phyloP scores from a whole-genome alignment of 495 filamentous ascomycete genomes.

The Cenococcum geophilum region DNA sequence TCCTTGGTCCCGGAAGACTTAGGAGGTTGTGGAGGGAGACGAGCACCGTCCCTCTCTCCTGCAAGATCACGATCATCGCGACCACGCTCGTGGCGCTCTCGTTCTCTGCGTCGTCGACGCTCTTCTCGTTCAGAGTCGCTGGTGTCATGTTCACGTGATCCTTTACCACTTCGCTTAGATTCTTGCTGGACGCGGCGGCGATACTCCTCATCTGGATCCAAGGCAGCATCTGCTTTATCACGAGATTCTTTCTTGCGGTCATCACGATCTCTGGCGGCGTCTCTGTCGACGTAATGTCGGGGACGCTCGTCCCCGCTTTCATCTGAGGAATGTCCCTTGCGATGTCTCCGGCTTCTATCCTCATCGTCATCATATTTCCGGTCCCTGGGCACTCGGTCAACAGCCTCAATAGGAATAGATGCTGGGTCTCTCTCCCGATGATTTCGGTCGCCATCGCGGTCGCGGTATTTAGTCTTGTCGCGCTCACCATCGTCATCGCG shows the following conservation, averaged over 20 bases:
- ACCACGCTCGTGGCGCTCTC: conserved; percentile 13
- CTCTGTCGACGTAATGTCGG: conserved; percentile 29
- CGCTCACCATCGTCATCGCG: conserved; percentile 27
- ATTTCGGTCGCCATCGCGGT: conserved; percentile 23
- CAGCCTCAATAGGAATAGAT: conserved; percentile 12
- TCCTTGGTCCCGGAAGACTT: too few relatives aligned
- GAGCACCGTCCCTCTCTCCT: too few relatives aligned
- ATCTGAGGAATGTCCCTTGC: conserved; percentile 14
- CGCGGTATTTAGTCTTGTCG: conserved; percentile 14
- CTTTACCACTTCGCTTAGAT: conserved; percentile 17
- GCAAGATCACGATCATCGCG: not conserved
- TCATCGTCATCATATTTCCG: conserved; percentile 24
- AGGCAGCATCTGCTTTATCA: conserved; percentile 7
- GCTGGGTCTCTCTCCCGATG: conserved; percentile 9
- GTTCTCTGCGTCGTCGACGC: conserved; percentile 20
- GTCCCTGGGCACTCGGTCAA: conserved; percentile 9
- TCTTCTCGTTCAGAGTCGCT: conserved; percentile 20
- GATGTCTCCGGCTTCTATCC: conserved; percentile 15
- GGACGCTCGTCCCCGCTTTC: conserved; percentile 23
- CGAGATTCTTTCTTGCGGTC: conserved; percentile 10
- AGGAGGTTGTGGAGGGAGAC: too few relatives aligned
- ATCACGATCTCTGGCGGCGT: conserved; percentile 26
- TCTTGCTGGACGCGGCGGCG: conserved; percentile 37
- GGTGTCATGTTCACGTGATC: conserved; percentile 8
- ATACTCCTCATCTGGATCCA: conserved; percentile 41